phyloP scores from a whole-genome alignment of 2,329 filamentous ascomycete species.

The Nigrospora osmanthi region DNA sequence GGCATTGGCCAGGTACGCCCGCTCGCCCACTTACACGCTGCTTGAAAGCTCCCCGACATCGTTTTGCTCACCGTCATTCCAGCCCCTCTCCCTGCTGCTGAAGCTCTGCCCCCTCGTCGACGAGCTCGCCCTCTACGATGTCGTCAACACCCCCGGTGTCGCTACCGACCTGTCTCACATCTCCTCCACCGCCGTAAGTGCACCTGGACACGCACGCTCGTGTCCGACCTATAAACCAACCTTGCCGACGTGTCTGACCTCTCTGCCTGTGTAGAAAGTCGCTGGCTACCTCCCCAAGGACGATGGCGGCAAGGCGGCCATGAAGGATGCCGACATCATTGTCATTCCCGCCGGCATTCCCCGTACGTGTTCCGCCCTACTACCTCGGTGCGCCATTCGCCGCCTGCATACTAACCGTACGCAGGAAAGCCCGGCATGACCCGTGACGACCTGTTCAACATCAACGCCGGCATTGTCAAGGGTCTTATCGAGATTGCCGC shows the following conservation, averaged over 20 bases:
- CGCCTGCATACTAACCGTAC: conserved; percentile 11
- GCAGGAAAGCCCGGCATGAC: conserved; percentile 98
- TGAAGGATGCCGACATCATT: conserved; percentile 91
- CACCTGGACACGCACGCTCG: conserved; percentile 2
- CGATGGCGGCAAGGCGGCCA: conserved; percentile 75
- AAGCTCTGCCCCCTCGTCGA: conserved; percentile 84
- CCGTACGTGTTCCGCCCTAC: conserved; percentile 50
- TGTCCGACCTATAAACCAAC: conserved; percentile 1
- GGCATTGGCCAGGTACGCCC: conserved; percentile 88
- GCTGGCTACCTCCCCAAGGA: conserved; percentile 82
- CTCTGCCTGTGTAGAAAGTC: conserved; percentile 54
- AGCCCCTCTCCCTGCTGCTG: conserved; percentile 94
- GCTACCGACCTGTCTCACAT: conserved; percentile 96
- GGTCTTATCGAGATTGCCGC: conserved; percentile 84
- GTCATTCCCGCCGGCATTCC: conserved; percentile 98
- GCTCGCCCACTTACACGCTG: neutral
- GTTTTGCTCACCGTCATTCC: conserved; percentile 6
- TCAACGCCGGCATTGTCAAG: conserved; percentile 97
- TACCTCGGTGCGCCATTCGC: conserved; percentile 1
- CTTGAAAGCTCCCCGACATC: neutral
- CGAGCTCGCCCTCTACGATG: conserved; percentile 96
- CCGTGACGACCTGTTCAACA: conserved; percentile 98
- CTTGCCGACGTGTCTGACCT: neutral
- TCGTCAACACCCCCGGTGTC: conserved; percentile 96
- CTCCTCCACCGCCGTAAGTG: conserved; percentile 70